Percentiles rank a stretch among this genome's conserved stretches.
Evolutionary conservation across 139 green algal genomes (phyloP).

Genomic region (Dunaliella primolecta): DNA sequence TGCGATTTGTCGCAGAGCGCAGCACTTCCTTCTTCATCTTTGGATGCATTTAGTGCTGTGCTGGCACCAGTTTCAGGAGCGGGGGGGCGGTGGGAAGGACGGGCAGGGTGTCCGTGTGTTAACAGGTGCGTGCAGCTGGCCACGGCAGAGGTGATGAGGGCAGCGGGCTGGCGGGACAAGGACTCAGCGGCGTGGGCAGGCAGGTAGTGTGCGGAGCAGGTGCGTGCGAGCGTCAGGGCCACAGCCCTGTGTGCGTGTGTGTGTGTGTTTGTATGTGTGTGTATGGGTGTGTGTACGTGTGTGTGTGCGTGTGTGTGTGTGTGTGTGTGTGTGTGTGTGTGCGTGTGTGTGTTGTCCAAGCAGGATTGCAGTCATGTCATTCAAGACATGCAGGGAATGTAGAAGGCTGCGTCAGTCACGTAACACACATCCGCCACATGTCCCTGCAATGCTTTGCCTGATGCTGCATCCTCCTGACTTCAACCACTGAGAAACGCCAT

Average conservation of each 20-base stretch:
- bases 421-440: no score
- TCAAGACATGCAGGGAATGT: no score
- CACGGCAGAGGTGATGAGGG: not conserved
- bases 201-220: not conserved
- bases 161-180: not conserved
- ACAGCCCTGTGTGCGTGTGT: not conserved
- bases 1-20: no score
- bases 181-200: not conserved
- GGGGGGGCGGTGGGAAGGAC: not conserved
- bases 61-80: not conserved
- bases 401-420: no score
- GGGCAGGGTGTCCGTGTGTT: not conserved
- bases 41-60: not conserved
- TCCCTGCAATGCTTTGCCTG: no score
- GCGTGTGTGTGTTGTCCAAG: no score
- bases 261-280: not conserved
- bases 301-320: no score
- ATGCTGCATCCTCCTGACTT: no score
- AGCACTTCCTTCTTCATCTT: not conserved
- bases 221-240: not conserved
- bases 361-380: no score
- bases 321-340: no score
- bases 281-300: no score
- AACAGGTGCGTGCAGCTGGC: not conserved
- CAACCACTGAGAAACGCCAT: no score